Conservation (phyloP, 495 filamentous ascomycete species). For the Pseudomonodictys pantanalensis region DNA sequence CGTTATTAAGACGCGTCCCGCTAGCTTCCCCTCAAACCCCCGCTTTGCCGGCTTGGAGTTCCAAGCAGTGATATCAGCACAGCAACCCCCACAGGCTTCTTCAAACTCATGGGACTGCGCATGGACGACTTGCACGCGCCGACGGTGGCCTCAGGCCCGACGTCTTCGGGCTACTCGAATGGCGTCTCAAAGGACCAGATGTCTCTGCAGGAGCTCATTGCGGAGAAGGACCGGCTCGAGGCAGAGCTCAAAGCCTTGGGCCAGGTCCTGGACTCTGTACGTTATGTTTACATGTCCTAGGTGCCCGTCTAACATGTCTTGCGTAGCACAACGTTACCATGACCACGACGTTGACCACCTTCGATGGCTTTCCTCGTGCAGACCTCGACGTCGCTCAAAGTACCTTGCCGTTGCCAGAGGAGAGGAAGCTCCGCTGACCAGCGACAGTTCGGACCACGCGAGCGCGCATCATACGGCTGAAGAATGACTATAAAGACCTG, state of each 20-base stretch:
- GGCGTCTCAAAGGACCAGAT: slow-evolving; percentile 33
- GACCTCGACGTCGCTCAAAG: slow-evolving; percentile 96
- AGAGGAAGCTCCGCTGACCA: slow-evolving; percentile 1
- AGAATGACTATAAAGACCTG: slow-evolving; percentile 88
- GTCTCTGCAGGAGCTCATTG: slow-evolving; percentile 55
- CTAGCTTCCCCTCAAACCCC: neutral
- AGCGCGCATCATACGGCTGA: slow-evolving; percentile 80
- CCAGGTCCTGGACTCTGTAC: slow-evolving; percentile 81
- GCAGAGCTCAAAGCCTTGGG: slow-evolving; percentile 79
- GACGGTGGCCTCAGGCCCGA: slow-evolving; percentile 43
- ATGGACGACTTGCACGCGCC: slow-evolving; percentile 45
- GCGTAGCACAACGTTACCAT: slow-evolving; percentile 85
- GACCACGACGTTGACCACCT: slow-evolving; percentile 82
- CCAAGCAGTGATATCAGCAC: slow-evolving; percentile 1
- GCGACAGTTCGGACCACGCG: slow-evolving; percentile 79
- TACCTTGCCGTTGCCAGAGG: slow-evolving; percentile 43
- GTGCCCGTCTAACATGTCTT: slow-evolving; percentile 3
- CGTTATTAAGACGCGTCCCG: no score
- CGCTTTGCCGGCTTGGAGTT: neutral
- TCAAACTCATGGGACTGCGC: slow-evolving; percentile 25
- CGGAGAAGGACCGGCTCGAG: slow-evolving; percentile 78
- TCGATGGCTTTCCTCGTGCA: slow-evolving; percentile 87
- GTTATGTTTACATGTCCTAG: slow-evolving; percentile 32
- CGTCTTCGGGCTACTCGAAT: slow-evolving; percentile 36
- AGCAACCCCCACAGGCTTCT: neutral